Evolutionary conservation across 331 rosid species (phyloP), one percentile per base, ranked within the genome.

Genomic region (Telfairia occidentalis): DNA sequence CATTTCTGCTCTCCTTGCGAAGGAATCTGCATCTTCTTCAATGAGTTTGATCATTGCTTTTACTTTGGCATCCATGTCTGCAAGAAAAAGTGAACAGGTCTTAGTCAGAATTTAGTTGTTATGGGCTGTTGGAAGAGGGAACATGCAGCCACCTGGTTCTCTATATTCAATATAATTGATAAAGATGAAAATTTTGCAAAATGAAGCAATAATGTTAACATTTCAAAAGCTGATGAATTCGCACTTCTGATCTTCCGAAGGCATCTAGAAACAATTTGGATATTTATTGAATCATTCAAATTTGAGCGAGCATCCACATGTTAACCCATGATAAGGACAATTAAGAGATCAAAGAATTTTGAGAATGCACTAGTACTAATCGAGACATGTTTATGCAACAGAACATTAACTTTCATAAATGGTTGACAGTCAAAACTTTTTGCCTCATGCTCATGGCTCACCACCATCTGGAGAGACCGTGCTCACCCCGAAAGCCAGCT

Each of bases 1-100:
- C 99, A 96, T 96, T 80, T 96, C 99, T 77, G 99, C 99, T 81
- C 93, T 92, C 83, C 97, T 90, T 64, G 99, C 97, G 87, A 96
- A 96, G 66, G 99, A 92, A 77, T 96, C 99, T 34, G 99, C 99
- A 83, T 96, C 99, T 85, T 90, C 96, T 80, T 96, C 99, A 50
- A 96, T 89, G 81, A 92, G 97, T 84, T 89, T 90, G 80, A 92
- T 96, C 97, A 96, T 96, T 72, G 96, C 75, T 85, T 96, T 96
- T 30, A 96, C 99, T 86, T 96, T 96, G 79, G 85, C 76, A 85
- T 96, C 99, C 87, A 96, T 96, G 81, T 92, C 99, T 96, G 90
- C 50, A 78, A 52, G n/a, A 35, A 77, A 34, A 65, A 28, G 49
- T 63, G 74, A 46, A 18, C 40, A 64, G 16, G 49, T 73, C 66